Evolutionary conservation across 306 rosid species (phyloP), one percentile per base, ranked within the genome.

Genomic region (Malus fusca): DNA sequence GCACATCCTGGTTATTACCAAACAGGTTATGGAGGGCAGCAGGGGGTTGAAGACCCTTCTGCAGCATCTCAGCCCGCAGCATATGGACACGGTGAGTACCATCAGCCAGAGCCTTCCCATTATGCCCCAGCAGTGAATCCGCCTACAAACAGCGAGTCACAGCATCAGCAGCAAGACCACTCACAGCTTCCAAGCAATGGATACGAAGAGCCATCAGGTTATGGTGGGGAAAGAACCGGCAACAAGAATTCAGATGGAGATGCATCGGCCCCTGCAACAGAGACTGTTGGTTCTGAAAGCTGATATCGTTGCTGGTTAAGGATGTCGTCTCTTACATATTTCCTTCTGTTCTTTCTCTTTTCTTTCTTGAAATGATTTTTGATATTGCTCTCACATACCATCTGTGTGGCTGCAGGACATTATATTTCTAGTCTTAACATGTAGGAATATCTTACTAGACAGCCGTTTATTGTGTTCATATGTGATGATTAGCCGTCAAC

Each of bases 1-100:
- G 43, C 84, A 18, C 77, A 74, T 15, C 51, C 82, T 13, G 79
- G 78, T 23, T 86, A 73, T 67, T 86, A 78, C 77, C 89, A 86
- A 69, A 43, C 83, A 42, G 48, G 42, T 63, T 56, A 69, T 23
- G 87, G 68, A 68, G 84, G 58, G 35, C 81, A 80, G 73, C 86
- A 78, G 77, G 73, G 64, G 11, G 74, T 55, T 14, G 80, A 82
- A 53, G 79, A 46, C 55, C 66, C 83, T 66, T 65, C 81, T 23
- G 60, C 56, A 11, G 77, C 78, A 35, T 23, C 44, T 25, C 83
- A 75, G 60, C 31, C 72, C 3, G 82, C 68, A 30, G 82, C 67
- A 30, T 79, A 85, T 66, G 87, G 75, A 60, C 83, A 82, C 43
- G 69, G 71, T 62, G 86, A 74, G 60, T 69, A 85, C 78, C 69